Conservation (phyloP, 495 filamentous ascomycete species). For the Hypoxylon crocopeplum region DNA sequence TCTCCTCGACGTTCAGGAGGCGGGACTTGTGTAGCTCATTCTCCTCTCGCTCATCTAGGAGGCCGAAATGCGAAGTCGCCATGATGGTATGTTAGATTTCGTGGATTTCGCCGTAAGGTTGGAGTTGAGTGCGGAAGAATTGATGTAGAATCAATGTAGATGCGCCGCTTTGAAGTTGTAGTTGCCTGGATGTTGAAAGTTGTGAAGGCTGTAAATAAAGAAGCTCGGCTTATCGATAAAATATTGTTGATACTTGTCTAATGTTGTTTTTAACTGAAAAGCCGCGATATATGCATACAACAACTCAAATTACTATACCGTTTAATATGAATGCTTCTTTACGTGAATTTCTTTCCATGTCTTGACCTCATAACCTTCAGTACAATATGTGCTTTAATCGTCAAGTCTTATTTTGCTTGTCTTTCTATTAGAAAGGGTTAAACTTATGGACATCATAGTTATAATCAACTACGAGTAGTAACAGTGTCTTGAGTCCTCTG, state of each 20-base stretch:
- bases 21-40: slow-evolving; percentile 91
- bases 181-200: not conserved
- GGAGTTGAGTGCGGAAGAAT: too few species aligned
- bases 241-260: not conserved
- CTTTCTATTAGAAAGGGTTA: too few species aligned
- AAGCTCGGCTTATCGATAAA: slow-evolving; percentile 18
- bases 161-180: not conserved
- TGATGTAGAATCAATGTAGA: not conserved
- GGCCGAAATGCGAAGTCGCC: slow-evolving; percentile 39
- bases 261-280: slow-evolving; percentile 9
- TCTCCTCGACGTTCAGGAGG: slow-evolving; percentile 89
- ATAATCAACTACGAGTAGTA: too few species aligned
- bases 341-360: too few species aligned
- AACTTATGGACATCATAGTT: too few species aligned
- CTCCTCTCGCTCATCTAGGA: slow-evolving; percentile 63
- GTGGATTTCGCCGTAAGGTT: too few species aligned
- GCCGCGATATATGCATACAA: slow-evolving; percentile 19
- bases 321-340: not conserved
- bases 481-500: too few species aligned
- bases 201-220: too few species aligned
- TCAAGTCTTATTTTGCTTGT: too few species aligned
- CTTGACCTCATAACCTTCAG: too few species aligned
- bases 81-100: slow-evolving; percentile 7
- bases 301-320: not conserved
- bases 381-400: too few species aligned